Evolutionary conservation across 306 rosid genomes (phyloP), one percentile per base, ranked within the genome.

Genomic region (Cucumis cinereus): DNA sequence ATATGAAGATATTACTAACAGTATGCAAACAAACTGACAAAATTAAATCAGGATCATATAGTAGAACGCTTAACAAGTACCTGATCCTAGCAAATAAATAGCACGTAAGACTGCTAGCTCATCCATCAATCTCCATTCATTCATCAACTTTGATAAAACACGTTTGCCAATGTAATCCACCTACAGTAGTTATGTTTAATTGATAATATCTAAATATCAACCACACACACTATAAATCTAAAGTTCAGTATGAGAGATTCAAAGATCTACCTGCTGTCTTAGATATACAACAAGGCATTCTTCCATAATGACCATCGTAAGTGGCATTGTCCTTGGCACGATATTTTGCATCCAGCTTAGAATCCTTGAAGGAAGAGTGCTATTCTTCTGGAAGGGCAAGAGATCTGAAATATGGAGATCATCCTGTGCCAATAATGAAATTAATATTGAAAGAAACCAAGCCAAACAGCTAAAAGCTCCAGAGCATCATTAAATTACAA

Each of bases 101-200:
- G 97, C 96, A 52, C 98, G 90, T 84, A 94, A 79, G 66, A 94
- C 97, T 41, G 93, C 90, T 69, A 94, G 95, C 83, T 94, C 97
- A 72, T 91, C 98, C 96, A 94, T 94, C 89, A 94, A 89, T 73
- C 89, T 90, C 98, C 98, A 94, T 75, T 87, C 97, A 23, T 89
- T 85, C 98, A 94, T 91, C 88, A 94, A 83, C 87, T 91, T 94
- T 22, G 82, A 84, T 81, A 94, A 82, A 78, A 94, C 88, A 85
- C 88, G 88, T 74, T 81, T 88, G 81, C 98, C 98, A 76, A 91
- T 82, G 79, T 85, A 90, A 80, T 94, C 97, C 80, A 94, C 95
- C 98, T 91, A 81, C 24, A 16, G 75, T 8, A 71, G 20, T 45
- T 45, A 69, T 75, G 81, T 41, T 81, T 54, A 79, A n/a, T 45